These are phyloP conservation scores for Coleophoma crateriformis DNA, from an alignment of 2,329 filamentous ascomycete genomes.

Conservation along the genomic window DNA sequence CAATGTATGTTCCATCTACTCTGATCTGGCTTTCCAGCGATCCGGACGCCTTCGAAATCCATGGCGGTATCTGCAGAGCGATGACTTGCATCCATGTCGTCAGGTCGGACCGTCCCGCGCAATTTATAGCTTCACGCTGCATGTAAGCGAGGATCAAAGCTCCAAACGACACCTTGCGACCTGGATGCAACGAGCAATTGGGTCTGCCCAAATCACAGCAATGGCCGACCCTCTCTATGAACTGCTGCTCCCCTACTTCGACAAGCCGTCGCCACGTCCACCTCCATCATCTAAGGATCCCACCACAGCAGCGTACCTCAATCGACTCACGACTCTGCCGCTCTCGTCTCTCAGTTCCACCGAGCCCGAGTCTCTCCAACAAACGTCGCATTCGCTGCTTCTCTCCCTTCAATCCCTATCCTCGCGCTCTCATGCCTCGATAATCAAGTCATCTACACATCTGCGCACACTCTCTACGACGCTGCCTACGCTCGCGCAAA, in stretches of 20 bases:
- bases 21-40: conserved; percentile 21
- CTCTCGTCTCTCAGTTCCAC: conserved; percentile 65
- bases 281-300: conserved; percentile 39
- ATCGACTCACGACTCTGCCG: conserved; percentile 70
- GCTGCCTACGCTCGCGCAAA: conserved; percentile 63
- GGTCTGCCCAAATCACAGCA: conserved; percentile 7
- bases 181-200: not conserved
- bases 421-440: conserved; percentile 79
- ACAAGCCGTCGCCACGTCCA: conserved; percentile 33
- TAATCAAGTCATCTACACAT: conserved; percentile 75
- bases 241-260: conserved; percentile 59
- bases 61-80: not conserved
- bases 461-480: conserved; percentile 68
- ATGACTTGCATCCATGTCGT: not conserved
- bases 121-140: not conserved
- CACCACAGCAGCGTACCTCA: conserved; percentile 65
- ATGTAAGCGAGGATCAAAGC: not conserved
- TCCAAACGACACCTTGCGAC: not conserved
- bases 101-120: not conserved
- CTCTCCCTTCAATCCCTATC: conserved; percentile 83
- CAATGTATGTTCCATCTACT: conserved; percentile 28
- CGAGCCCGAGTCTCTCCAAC: conserved; percentile 75
- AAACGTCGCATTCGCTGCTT: conserved; percentile 73
- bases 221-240: conserved; percentile 75
- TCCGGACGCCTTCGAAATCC: conserved; percentile 18